phyloP scores from a whole-genome alignment of 1,284 basidiomycete species.

The Uromyces viciae-fabae region DNA sequence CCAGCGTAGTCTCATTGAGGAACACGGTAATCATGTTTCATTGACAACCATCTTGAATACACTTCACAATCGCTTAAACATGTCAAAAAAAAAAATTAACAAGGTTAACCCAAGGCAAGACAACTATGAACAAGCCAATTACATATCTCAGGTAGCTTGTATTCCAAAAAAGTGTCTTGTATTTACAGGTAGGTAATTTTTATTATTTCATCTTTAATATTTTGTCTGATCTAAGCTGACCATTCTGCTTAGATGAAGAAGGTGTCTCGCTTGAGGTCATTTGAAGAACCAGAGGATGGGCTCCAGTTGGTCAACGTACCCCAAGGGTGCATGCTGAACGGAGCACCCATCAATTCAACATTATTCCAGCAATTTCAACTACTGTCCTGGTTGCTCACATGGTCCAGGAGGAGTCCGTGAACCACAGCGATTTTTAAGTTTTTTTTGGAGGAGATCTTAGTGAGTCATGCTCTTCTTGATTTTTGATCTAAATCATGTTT shows the following conservation, averaged over 20 bases:
- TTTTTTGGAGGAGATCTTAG: not conserved
- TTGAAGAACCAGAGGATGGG: not conserved
- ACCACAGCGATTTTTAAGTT: not conserved
- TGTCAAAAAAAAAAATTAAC: not conserved
- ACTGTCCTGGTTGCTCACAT: not conserved
- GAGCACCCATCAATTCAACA: not conserved
- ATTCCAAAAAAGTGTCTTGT: not conserved
- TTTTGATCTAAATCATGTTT: not conserved
- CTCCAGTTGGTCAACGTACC: not conserved
- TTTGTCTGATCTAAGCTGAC: not conserved
- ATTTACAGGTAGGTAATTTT: not conserved
- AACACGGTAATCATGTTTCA: not conserved
- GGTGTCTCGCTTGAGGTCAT: not conserved
- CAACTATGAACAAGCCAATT: not conserved
- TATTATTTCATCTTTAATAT: not conserved
- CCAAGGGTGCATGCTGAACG: not conserved
- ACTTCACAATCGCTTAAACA: not conserved
- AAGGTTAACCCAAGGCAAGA: slow-evolving; percentile 1
- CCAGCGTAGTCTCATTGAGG: not conserved
- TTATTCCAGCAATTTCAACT: not conserved
- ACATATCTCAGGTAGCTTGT: no score
- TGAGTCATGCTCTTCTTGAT: not conserved
- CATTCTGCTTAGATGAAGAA: not conserved
- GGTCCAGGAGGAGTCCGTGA: not conserved
- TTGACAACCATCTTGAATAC: not conserved